Conservation (phyloP, 1,139 yeast genomes). For the Zygoascus sp. region DNA sequence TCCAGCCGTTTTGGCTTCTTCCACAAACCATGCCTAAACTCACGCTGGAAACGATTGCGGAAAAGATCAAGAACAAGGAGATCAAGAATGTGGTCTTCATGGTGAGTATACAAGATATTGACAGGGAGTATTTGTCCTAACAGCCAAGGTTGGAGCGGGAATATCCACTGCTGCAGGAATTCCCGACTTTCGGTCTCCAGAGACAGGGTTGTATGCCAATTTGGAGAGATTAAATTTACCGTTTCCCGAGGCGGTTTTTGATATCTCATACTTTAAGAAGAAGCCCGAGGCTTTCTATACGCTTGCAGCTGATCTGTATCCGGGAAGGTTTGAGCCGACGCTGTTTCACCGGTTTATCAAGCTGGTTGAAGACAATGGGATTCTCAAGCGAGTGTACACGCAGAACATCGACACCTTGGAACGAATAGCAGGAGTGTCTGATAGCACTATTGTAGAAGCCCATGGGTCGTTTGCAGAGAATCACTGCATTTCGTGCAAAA, state of each 20-base stretch:
- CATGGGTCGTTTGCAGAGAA: constrained; percentile 89
- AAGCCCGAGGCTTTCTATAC: constrained; percentile 82
- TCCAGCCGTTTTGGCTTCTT: not conserved
- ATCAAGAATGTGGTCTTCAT: constrained; percentile 35
- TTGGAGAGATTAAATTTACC: constrained; percentile 71
- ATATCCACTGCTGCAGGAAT: constrained; percentile 89
- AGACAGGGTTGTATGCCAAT: constrained; percentile 85
- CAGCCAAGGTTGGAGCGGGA: constrained; percentile 80
- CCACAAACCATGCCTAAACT: constrained; percentile 9
- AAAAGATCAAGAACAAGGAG: constrained; percentile 25
- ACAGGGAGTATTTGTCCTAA: not conserved
- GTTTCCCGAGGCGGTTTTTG: constrained; percentile 93
- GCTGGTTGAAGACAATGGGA: constrained; percentile 58
- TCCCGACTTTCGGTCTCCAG: constrained; percentile 90
- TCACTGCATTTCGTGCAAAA: constrained; percentile 73
- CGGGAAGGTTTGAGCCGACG: constrained; percentile 83
- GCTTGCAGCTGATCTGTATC: constrained; percentile 77
- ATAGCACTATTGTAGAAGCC: constrained; percentile 71
- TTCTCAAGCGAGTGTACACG: constrained; percentile 69
- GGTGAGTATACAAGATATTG: constrained; percentile 22
- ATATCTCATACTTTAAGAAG: constrained; percentile 69
- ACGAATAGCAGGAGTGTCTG: constrained; percentile 70
- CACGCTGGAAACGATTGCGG: constrained; percentile 28
- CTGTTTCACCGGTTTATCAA: constrained; percentile 69
- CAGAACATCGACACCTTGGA: constrained; percentile 93